A percentile compares a stretch with the other conserved stretches of the same genome.
These are phyloP conservation scores for Paraglomus brasilianum DNA, from an alignment of 192 early-diverging fungal genomes.

Conservation along the genomic window DNA sequence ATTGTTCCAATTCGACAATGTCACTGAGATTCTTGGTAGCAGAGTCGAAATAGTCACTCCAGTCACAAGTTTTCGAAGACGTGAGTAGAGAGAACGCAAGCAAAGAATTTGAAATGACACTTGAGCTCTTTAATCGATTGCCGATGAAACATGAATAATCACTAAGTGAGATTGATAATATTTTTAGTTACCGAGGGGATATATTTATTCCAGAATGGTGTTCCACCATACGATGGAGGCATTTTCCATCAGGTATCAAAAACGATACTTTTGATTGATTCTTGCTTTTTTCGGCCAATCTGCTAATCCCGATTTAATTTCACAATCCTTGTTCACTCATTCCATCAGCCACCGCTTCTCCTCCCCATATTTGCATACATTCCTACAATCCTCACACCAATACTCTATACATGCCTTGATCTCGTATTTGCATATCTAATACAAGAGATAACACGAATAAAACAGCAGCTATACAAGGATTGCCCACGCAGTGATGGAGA, in stretches of 20 bases:
- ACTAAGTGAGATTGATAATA: not conserved
- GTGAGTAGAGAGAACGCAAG: constrained; percentile 43
- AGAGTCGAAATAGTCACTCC: constrained; percentile 85
- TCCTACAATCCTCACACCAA: constrained; percentile 50
- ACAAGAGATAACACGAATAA: constrained; percentile 47
- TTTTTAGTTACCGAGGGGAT: constrained; percentile 81
- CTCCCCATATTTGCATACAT: too few relatives aligned
- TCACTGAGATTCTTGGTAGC: constrained; percentile 46
- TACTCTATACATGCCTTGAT: constrained; percentile 67
- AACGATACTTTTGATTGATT: too few relatives aligned
- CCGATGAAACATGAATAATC: constrained; percentile 20
- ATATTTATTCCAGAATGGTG: constrained; percentile 66
- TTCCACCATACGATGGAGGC: constrained; percentile 86
- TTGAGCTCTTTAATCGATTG: not conserved
- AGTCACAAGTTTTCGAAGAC: constrained; percentile 81
- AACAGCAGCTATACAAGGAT: constrained; percentile 26
- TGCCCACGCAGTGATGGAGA: constrained; percentile 19
- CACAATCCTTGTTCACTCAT: too few relatives aligned
- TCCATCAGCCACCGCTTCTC: too few relatives aligned
- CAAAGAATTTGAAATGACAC: not conserved
- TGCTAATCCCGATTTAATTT: too few relatives aligned
- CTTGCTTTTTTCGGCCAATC: too few relatives aligned
- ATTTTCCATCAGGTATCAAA: constrained; percentile 84
- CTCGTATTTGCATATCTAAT: constrained; percentile 60
- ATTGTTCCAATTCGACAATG: constrained; percentile 47